Conservation (phyloP, 192 early-diverging fungal genomes). For the Linnemannia elongata region DNA sequence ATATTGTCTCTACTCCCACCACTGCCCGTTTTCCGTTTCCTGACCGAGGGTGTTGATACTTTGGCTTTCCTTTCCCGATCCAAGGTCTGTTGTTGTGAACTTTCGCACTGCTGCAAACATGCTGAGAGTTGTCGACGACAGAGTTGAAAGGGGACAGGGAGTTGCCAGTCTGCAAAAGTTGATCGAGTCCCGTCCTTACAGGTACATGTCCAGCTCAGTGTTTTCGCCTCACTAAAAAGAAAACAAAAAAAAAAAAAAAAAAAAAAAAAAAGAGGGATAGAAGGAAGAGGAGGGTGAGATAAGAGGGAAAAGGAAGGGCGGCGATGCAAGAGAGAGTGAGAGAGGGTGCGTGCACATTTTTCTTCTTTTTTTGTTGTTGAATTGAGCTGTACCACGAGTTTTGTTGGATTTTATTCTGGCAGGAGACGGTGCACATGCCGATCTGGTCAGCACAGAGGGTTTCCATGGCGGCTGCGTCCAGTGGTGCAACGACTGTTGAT, state of each 20-base stretch:
- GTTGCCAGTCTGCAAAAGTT: constrained; percentile 24
- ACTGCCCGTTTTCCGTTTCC: background rate
- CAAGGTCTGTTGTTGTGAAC: background rate
- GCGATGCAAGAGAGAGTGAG: background rate
- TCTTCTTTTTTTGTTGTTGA: background rate
- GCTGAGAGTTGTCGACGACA: constrained; percentile 12
- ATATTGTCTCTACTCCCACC: background rate
- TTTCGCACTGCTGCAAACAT: constrained; percentile 18
- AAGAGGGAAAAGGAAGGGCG: background rate
- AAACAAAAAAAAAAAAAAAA: background rate
- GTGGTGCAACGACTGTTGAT: background rate
- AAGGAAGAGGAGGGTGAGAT: background rate
- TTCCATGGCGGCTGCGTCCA: background rate
- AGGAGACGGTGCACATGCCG: constrained; percentile 39
- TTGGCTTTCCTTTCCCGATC: background rate
- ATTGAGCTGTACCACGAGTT: constrained; percentile 15
- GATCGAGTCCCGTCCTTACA: background rate
- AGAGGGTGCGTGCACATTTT: background rate
- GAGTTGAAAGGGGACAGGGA: constrained; percentile 38
- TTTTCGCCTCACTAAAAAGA: constrained; percentile 16
- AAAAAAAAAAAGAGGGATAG: background rate
- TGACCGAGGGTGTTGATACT: background rate
- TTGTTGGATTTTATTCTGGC: constrained; percentile 17
- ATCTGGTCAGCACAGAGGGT: constrained; percentile 31
- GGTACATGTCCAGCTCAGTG: constrained; percentile 19